Evolutionary conservation across 768 basidiomycete species (phyloP).

Genomic region (Kondoa subrosea): DNA sequence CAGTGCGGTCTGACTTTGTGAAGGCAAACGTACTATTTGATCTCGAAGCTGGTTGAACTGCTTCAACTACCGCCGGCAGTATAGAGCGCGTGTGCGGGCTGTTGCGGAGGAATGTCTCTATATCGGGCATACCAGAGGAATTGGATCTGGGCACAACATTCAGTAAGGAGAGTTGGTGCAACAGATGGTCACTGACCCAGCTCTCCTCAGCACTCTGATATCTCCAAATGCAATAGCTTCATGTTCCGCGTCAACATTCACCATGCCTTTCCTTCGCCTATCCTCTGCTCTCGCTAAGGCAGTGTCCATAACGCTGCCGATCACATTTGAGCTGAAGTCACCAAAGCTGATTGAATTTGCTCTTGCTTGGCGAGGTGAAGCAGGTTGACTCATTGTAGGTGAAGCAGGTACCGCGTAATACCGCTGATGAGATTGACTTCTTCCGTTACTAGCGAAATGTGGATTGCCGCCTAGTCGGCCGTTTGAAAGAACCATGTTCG

Average conservation of each 20-base stretch:
- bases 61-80: not conserved
- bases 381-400: not conserved
- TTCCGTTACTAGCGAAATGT: not conserved
- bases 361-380: not conserved
- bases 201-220: not conserved
- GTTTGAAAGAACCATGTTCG: not conserved
- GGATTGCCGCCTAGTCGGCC: not conserved
- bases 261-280: not conserved
- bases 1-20: not conserved
- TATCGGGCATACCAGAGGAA: not conserved
- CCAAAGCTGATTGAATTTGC: slow-evolving; percentile 6
- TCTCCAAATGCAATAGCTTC: slow-evolving; percentile 9
- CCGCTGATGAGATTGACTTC: slow-evolving; percentile 6
- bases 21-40: not conserved
- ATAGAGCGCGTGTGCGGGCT: not conserved
- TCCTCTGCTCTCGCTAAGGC: not conserved
- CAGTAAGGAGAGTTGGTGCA: not conserved
- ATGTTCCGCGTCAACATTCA: slow-evolving; percentile 1
- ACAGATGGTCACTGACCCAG: not conserved
- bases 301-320: not conserved
- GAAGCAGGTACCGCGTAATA: not conserved
- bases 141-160: not conserved
- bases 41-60: not conserved
- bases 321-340: not conserved
- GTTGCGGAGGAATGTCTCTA: not conserved